These are phyloP conservation scores for Ramaria sp. DNA, from an alignment of 768 basidiomycete genomes.

Conservation along the genomic window DNA sequence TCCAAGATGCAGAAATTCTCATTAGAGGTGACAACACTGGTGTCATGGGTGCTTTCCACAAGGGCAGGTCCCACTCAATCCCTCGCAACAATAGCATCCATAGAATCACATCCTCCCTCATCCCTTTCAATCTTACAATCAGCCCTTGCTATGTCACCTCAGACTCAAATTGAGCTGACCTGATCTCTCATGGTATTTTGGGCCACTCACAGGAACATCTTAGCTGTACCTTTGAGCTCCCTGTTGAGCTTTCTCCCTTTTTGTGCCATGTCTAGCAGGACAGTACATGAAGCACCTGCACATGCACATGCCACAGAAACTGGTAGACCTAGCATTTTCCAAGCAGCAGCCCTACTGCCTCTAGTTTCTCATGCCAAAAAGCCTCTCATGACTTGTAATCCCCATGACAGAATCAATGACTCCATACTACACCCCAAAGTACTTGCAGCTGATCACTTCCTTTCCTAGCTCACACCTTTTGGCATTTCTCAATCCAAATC, in stretches of 20 bases:
- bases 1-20: too few species aligned
- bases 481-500: neutral
- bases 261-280: too few species aligned
- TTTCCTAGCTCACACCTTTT: neutral
- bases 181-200: neutral
- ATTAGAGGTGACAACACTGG: slow-evolving; percentile 3
- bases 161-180: neutral
- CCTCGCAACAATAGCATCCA: neutral
- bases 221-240: too few species aligned
- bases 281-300: too few species aligned
- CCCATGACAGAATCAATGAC: slow-evolving; percentile 11
- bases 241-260: too few species aligned
- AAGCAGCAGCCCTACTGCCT: neutral
- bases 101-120: neutral
- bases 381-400: neutral
- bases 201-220: too few species aligned
- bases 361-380: slow-evolving; percentile 12
- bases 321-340: neutral
- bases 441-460: neutral
- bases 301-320: neutral
- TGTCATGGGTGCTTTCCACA: neutral
- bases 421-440: neutral
- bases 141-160: neutral
- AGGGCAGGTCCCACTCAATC: neutral
- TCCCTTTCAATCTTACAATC: neutral